Evolutionary conservation across 164 flowering plant species (phyloP).

Genomic region (Macadamia tetraphylla): DNA sequence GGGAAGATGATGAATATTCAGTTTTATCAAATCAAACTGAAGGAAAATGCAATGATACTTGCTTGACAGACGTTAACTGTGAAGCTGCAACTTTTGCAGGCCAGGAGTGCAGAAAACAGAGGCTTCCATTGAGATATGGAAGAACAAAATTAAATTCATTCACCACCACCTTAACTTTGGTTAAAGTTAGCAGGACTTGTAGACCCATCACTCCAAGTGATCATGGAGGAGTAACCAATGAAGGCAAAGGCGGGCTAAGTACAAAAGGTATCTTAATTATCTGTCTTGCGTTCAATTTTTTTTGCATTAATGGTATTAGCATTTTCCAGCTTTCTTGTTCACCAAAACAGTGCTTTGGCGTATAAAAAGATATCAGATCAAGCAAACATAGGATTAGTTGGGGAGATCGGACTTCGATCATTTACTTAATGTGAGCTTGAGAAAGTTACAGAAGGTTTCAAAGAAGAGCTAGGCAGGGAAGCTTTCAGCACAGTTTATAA

Average conservation of each 20-base stretch:
- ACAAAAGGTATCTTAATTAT: neutral
- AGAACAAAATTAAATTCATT: no score
- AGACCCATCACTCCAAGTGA: neutral
- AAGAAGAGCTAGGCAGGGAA: no score
- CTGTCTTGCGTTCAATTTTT: neutral
- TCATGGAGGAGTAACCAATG: neutral
- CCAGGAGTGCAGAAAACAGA: no score
- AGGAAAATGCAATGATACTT: neutral
- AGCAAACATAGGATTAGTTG: slow-evolving; percentile 4
- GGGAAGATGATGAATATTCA: neutral
- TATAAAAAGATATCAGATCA: neutral
- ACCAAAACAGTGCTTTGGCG: neutral
- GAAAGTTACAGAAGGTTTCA: no score
- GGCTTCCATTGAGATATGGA: no score
- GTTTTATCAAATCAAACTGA: neutral
- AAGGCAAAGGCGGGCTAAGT: no score
- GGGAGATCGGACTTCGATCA: no score
- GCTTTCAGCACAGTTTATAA: no score
- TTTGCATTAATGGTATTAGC: slow-evolving; percentile 1
- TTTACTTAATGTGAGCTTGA: no score
- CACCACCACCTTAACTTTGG: neutral
- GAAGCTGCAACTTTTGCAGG: neutral
- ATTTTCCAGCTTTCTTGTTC: slow-evolving; percentile 4
- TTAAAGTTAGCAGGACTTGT: neutral
- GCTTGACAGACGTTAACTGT: neutral